Base-by-base conservation (phyloP, 148 eudicot species). In the Persicaria maculosa region DNA sequence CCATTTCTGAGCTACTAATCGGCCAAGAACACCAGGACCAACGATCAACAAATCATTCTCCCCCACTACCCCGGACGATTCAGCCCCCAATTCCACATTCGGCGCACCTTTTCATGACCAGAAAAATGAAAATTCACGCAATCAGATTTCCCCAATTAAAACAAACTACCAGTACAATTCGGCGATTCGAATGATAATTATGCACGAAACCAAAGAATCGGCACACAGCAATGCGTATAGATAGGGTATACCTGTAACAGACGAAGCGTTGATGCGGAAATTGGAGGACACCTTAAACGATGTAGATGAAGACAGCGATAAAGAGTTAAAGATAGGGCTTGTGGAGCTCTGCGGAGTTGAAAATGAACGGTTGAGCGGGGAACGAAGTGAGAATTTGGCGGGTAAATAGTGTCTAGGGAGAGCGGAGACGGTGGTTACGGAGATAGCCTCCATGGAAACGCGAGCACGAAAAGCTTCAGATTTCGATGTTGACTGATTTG, bases 1-100 rank as follows among this genome's bases (percentile, higher is more conserved):
- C 97, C 97, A 93, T 81, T 86, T 82, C 67, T 90, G 85, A 77
- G 96, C 93, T 9, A 93, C 88, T 62, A 90, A 84, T 44, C 91
- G 97, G 1, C 97, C 97, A 17, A 93, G 91, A 77, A 85, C 89
- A 50, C 97, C 97, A 54, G 97, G 97, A 48, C 97, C 97, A 81
- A 93, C 88, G 48, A 93, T 90, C 68, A 93, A 79, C 80, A 90
- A 81, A 80, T 90, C 97, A 68, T 71, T 79, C 7, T 81, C 81
- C 75, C 90, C 93, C 54, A 82, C 82, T 11, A 68, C 9, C 44
- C 79, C 74, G 9, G 85, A 75, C 45, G 88, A 82, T 17, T 83
- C 76, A 17, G 74, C 70, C 46, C 72, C 72, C 59, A 68, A 83
- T 55, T 76, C 81, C 74, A 77, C 79, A 70, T 52, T 62, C 16